Conservation (phyloP, 192 early-diverging fungal genomes). For the Podila verticillata region DNA sequence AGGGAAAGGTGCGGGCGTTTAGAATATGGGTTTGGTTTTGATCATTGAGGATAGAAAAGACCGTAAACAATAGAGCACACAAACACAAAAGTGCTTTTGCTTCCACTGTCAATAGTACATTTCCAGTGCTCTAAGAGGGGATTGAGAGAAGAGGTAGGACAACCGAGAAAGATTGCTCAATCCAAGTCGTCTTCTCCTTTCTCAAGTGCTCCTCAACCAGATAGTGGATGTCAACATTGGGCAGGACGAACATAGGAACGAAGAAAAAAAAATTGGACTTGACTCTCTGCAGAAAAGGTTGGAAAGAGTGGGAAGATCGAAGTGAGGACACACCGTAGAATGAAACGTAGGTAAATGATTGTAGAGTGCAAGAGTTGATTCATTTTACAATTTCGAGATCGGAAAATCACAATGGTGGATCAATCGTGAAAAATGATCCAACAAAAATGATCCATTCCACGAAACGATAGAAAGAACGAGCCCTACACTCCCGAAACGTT, state of each 20-base stretch:
- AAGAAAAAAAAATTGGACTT: background rate
- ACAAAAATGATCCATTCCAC: too few species aligned
- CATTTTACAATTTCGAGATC: too few species aligned
- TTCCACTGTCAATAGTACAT: background rate
- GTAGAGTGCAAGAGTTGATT: too few species aligned
- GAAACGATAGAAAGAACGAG: background rate
- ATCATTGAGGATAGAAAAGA: slow-evolving; percentile 45
- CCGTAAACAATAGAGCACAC: background rate
- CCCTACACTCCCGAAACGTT: background rate
- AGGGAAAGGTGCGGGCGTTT: background rate
- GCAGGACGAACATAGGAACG: background rate
- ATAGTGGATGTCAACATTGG: slow-evolving; percentile 2
- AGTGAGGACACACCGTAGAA: too few species aligned
- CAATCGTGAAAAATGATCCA: too few species aligned
- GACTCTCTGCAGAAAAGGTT: too few species aligned
- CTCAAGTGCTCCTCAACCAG: slow-evolving; percentile 1
- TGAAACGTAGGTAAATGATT: too few species aligned
- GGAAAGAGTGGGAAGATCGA: too few species aligned
- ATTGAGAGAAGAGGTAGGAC: background rate
- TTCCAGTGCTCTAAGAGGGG: slow-evolving; percentile 48
- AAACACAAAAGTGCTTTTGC: background rate
- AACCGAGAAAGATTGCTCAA: background rate
- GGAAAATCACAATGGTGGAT: too few species aligned
- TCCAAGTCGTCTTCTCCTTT: background rate
- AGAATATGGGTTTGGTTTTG: slow-evolving; percentile 39